phyloP scores from a whole-genome alignment of 73 alveolate genomes.

The Paramecium biaurelia region DNA sequence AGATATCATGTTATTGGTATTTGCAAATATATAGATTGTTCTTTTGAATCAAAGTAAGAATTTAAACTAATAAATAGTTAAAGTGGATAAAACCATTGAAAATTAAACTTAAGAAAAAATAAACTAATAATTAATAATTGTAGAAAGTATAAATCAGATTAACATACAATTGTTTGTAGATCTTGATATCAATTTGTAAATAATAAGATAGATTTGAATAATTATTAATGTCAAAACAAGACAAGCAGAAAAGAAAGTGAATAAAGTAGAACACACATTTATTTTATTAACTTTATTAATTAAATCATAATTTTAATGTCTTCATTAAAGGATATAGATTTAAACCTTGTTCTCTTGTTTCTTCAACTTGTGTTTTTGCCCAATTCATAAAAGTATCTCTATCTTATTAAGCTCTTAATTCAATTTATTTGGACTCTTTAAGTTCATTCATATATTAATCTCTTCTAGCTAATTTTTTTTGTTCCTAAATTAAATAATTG shows the following conservation, averaged over 20 bases:
- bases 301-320: neutral
- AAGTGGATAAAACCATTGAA: neutral
- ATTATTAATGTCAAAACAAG: neutral
- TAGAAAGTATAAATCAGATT: neutral
- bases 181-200: neutral
- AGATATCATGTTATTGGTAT: neutral
- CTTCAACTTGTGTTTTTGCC: neutral
- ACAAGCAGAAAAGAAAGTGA: conserved; percentile 27
- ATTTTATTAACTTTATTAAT: neutral
- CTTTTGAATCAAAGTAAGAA: neutral
- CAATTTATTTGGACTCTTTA: neutral
- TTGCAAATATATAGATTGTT: neutral
- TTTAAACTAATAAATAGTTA: neutral
- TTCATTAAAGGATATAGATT: neutral
- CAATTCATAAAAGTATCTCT: neutral
- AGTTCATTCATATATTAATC: neutral
- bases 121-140: neutral
- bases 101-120: conserved; percentile 15
- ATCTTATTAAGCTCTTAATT: neutral
- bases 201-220: neutral
- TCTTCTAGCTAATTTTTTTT: neutral
- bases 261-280: neutral
- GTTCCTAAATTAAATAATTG: neutral
- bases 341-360: neutral
- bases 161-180: neutral